These are phyloP conservation scores for Termitomyces sp. DNA, from an alignment of 768 basidiomycete genomes.

Conservation along the genomic window DNA sequence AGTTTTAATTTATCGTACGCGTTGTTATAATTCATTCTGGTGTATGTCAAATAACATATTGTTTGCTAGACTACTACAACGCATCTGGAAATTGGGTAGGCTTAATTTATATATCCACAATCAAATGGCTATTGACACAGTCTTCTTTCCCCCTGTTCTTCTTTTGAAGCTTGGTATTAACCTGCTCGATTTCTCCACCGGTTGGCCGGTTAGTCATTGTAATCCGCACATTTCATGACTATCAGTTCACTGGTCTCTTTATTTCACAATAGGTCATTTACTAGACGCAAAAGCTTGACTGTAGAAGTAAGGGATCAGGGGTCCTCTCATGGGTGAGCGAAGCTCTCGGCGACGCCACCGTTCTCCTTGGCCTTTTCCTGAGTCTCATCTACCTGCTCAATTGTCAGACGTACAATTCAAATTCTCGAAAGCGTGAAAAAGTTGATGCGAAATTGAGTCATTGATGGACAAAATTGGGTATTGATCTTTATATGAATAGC, in stretches of 20 bases:
- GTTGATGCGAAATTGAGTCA: not conserved
- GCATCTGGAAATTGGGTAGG: constrained; percentile 36
- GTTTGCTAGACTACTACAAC: constrained; percentile 41
- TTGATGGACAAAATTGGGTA: too few relatives aligned
- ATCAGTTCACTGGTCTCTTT: not conserved
- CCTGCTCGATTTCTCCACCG: constrained; percentile 40
- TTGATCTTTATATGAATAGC: too few relatives aligned
- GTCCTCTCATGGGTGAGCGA: not conserved
- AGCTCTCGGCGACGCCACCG: not conserved
- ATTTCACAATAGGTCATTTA: not conserved
- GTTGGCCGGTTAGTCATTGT: constrained; percentile 33
- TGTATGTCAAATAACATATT: not conserved
- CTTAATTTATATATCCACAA: not conserved
- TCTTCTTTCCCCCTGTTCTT: not conserved
- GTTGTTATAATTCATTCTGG: not conserved
- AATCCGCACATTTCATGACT: not conserved
- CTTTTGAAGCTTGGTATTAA: constrained; percentile 35
- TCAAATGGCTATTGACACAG: not conserved
- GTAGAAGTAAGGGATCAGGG: not conserved
- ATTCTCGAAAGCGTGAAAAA: not conserved
- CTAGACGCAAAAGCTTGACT: not conserved
- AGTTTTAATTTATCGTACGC: constrained; percentile 44
- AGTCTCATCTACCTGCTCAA: not conserved
- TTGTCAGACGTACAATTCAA: not conserved
- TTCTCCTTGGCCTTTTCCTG: not conserved